Evolutionary conservation across 768 basidiomycete genomes (phyloP), one percentile per base, ranked within the genome.

Genomic region (Phanerodontia chrysosporium): DNA sequence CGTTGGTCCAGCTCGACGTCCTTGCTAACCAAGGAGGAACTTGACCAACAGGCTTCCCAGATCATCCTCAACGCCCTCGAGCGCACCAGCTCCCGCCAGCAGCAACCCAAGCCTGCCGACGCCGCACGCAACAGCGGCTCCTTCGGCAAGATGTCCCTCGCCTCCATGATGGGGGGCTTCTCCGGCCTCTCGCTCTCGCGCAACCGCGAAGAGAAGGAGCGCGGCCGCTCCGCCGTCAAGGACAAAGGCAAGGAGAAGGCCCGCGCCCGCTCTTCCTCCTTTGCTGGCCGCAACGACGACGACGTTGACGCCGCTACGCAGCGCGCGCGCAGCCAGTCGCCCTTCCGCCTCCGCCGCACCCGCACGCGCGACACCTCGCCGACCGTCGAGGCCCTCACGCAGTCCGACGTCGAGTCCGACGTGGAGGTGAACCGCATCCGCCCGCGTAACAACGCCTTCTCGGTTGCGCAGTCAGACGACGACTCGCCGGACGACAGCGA

Each of bases 241-340:
- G 65, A 66, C 24, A 72, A 69, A 45, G 74, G 71, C 1, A 72
- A 69, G 45, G 74, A 72, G 1, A 70, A 67, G 30, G 70, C 69
- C 27, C 70, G 66, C 51, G 63, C 65, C 9, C 73, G 73, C 14
- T 70, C 71, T 16, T 67, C 73, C 46, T 80, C 81, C 22, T 62
- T 70, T 42, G 62, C 65, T 22, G 80, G 82, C n/a, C 79, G 79
- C 52, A 82, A 80, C 51, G 59, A 60, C 45, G 66, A 65, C 44
- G 63, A 65, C n/a, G 60, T 64, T 32, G 65, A 73, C 45, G 56
- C 69, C 29, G 63, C 72, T 49, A 72, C 72, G 3, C 77, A 78
- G 12, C 87, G 89, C 58, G 80, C 88, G 14, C 85, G 92, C 39
- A 88, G 90, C 48, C 79, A 86, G 65, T 92, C 92, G 1, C 90